phyloP scores from a whole-genome alignment of 306 rosid genomes.

The Corylus americana region DNA sequence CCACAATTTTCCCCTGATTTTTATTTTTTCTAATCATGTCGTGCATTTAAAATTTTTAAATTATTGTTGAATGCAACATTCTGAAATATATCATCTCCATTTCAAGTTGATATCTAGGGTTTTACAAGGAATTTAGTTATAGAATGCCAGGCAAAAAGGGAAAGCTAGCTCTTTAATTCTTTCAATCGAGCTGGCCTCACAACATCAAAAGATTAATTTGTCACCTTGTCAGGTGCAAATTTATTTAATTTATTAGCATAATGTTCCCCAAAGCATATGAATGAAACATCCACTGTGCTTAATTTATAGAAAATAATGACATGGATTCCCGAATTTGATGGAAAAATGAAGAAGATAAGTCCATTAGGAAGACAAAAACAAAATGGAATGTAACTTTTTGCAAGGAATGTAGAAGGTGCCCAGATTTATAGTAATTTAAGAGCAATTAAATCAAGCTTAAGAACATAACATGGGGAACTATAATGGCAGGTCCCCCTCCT shows the following conservation, averaged over 20 bases:
- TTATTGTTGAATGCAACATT: too few relatives aligned
- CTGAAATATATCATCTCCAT: too few relatives aligned
- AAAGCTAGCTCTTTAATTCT: too few relatives aligned
- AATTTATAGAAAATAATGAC: neutral
- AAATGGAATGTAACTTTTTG: too few relatives aligned
- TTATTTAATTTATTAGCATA: neutral
- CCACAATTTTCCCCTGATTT: too few relatives aligned
- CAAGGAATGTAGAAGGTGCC: neutral
- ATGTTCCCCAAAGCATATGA: neutral
- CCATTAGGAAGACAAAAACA: slow-evolving; percentile 15
- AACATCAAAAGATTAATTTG: neutral
- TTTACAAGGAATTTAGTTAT: too few relatives aligned
- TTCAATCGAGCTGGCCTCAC: too few relatives aligned
- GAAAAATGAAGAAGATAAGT: neutral
- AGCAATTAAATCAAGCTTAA: slow-evolving; percentile 21
- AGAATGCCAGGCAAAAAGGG: too few relatives aligned
- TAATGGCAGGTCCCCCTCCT: slow-evolving; percentile 40
- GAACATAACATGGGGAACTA: slow-evolving; percentile 34
- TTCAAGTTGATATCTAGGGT: too few relatives aligned
- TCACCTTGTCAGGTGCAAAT: neutral
- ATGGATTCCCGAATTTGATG: slow-evolving; percentile 6
- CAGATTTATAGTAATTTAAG: slow-evolving; percentile 27
- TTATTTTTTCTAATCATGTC: too few relatives aligned
- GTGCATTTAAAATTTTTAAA: too few relatives aligned
- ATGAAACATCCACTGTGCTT: neutral